Percentiles rank a stretch among this genome's conserved stretches.
These are phyloP conservation scores for Beauveria asiatica DNA, from an alignment of 2,329 filamentous ascomycete genomes.

Conservation along the genomic window DNA sequence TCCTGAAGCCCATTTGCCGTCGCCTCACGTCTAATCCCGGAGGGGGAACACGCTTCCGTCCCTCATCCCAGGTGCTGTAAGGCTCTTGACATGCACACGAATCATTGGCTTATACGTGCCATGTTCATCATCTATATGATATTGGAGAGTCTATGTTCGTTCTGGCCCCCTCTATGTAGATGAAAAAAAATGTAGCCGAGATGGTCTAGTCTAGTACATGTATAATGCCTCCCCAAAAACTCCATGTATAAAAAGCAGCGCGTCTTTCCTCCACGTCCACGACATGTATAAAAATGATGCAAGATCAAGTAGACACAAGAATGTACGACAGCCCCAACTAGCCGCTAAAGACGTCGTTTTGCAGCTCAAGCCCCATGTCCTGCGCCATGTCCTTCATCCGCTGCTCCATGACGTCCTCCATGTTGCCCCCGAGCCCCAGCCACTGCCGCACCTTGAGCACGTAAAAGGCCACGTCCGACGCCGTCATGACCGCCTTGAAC, in stretches of 20 bases:
- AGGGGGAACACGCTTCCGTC: not conserved
- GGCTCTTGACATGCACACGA: not conserved
- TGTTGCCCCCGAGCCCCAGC: conserved; percentile 68
- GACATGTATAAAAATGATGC: no score
- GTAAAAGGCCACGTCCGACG: conserved; percentile 76
- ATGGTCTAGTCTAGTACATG: conserved; percentile 10
- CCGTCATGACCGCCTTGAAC: conserved; percentile 70
- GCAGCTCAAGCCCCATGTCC: conserved; percentile 84
- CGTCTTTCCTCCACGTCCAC: not conserved
- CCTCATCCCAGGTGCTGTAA: not conserved
- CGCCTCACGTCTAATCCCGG: no score
- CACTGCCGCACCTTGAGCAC: conserved; percentile 69
- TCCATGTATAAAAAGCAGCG: not conserved
- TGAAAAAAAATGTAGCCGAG: not conserved
- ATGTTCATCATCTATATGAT: not conserved
- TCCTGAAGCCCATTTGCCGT: not conserved
- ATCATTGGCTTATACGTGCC: not conserved
- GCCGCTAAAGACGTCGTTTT: conserved; percentile 83
- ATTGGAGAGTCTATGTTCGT: not conserved
- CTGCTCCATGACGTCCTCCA: conserved; percentile 90
- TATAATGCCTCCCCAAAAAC: not conserved
- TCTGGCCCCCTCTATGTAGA: not conserved
- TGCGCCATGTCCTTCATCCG: conserved; percentile 82
- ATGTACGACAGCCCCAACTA: conserved; percentile 25
- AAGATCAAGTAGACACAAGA: not conserved